These are phyloP conservation scores for Epichloe gansuensis DNA, from an alignment of 2,329 filamentous ascomycete genomes.

Conservation along the genomic window DNA sequence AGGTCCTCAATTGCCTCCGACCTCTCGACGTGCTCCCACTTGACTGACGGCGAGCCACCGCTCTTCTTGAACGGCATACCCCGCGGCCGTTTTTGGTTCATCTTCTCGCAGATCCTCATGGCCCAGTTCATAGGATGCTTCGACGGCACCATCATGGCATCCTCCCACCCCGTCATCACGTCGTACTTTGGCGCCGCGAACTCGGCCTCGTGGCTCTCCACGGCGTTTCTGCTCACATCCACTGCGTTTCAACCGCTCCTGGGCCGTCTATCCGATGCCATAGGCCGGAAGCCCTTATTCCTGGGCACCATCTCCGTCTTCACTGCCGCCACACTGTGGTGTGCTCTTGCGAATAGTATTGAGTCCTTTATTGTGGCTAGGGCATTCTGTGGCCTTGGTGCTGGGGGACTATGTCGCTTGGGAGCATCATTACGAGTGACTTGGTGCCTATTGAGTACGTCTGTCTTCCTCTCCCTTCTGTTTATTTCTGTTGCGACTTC, in stretches of 20 bases:
- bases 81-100: conserved; percentile 44
- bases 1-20: conserved; percentile 1
- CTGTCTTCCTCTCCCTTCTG: conserved; percentile 1
- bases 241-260: conserved; percentile 66
- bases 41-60: conserved; percentile 5
- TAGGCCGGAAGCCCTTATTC: conserved; percentile 58
- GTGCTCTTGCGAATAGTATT: conserved; percentile 54
- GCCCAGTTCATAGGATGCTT: conserved; percentile 51
- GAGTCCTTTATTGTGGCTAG: conserved; percentile 58
- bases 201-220: conserved; percentile 72
- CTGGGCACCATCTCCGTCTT: conserved; percentile 53
- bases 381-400: conserved; percentile 60
- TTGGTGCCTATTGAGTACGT: conserved; percentile 58
- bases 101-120: conserved; percentile 47
- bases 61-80: conserved; percentile 35
- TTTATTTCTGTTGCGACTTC: not conserved
- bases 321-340: conserved; percentile 53
- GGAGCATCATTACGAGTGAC: conserved; percentile 60
- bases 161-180: conserved; percentile 68
- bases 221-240: conserved; percentile 64
- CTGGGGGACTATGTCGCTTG: conserved; percentile 60
- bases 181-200: conserved; percentile 70
- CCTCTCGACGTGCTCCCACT: conserved; percentile 1
- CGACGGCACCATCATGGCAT: conserved; percentile 72
- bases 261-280: conserved; percentile 60